Evolutionary conservation across 306 rosid species (phyloP).

Genomic region (Arachis hypogaea): DNA sequence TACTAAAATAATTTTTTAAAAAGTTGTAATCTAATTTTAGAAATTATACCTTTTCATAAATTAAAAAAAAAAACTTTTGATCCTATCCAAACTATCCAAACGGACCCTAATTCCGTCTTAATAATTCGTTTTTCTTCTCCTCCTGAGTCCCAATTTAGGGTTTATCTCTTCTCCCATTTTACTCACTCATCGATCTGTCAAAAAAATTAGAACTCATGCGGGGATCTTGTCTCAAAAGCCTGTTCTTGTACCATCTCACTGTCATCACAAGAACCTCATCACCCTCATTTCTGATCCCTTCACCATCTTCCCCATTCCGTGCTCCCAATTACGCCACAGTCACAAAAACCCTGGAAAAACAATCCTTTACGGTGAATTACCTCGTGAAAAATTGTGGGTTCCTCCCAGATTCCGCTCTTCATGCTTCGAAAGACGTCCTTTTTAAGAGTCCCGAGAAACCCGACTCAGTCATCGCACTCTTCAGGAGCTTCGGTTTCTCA

Average conservation of each 20-base stretch:
- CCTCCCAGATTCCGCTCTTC: constrained; percentile 35
- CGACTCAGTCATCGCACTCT: too few relatives aligned
- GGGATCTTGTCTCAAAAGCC: not conserved
- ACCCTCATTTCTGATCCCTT: not conserved
- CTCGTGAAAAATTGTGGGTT: constrained; percentile 45
- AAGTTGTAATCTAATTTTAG: too few relatives aligned
- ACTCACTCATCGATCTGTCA: too few relatives aligned
- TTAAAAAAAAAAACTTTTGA: too few relatives aligned
- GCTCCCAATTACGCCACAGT: not conserved
- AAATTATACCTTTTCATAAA: too few relatives aligned
- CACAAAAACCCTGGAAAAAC: not conserved
- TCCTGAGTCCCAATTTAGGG: not conserved
- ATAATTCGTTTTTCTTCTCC: not conserved
- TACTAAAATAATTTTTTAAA: too few relatives aligned
- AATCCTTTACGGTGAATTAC: constrained; percentile 35
- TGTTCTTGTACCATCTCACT: not conserved
- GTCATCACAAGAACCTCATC: not conserved
- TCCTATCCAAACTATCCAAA: too few relatives aligned
- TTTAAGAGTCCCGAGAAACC: constrained; percentile 5
- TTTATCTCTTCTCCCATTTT: not conserved
- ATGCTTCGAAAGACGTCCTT: constrained; percentile 29
- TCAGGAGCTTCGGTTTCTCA: not conserved
- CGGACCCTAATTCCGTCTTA: too few relatives aligned
- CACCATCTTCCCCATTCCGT: not conserved
- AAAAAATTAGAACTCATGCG: not conserved